Conservation (phyloP, 169 alveolate species). For the Eimeria sp. region DNA sequence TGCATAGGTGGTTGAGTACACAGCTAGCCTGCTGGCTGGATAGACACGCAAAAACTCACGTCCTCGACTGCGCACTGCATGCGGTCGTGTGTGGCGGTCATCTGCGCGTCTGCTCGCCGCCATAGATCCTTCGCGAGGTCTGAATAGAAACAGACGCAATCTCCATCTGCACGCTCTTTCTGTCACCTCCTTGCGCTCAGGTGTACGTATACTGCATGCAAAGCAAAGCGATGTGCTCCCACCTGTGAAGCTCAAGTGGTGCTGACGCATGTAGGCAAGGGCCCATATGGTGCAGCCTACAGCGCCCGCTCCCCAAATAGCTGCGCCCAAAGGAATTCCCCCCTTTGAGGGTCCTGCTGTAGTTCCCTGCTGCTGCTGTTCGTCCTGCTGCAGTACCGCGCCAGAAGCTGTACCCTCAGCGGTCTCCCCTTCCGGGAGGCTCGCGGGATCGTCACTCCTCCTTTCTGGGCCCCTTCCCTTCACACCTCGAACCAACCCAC, state of each 20-base stretch:
- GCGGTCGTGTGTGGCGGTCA: constrained; percentile 16
- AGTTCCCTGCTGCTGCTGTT: constrained; percentile 28
- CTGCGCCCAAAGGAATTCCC: constrained; percentile 20
- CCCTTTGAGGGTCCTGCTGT: neutral
- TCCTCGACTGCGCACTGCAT: constrained; percentile 50
- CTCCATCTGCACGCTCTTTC: neutral
- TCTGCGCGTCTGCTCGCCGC: constrained; percentile 35
- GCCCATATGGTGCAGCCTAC: constrained; percentile 28
- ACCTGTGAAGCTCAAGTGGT: constrained; percentile 26
- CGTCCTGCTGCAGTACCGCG: neutral
- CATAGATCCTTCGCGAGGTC: constrained; percentile 28
- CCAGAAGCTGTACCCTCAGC: neutral
- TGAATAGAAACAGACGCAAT: neutral
- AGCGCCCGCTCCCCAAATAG: constrained; percentile 13
- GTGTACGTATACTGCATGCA: neutral
- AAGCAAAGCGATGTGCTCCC: neutral
- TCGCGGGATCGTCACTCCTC: neutral
- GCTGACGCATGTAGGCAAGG: constrained; percentile 24
- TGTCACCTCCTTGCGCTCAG: neutral
- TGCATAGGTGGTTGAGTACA: neutral
- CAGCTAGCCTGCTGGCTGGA: neutral
- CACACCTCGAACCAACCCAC: neutral
- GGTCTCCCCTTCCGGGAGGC: neutral
- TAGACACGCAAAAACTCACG: neutral
- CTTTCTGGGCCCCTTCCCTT: neutral